Evolutionary conservation across 2,329 filamentous ascomycete genomes (phyloP), one percentile per base, ranked within the genome.

Genomic region (Canariomyces notabilis): DNA sequence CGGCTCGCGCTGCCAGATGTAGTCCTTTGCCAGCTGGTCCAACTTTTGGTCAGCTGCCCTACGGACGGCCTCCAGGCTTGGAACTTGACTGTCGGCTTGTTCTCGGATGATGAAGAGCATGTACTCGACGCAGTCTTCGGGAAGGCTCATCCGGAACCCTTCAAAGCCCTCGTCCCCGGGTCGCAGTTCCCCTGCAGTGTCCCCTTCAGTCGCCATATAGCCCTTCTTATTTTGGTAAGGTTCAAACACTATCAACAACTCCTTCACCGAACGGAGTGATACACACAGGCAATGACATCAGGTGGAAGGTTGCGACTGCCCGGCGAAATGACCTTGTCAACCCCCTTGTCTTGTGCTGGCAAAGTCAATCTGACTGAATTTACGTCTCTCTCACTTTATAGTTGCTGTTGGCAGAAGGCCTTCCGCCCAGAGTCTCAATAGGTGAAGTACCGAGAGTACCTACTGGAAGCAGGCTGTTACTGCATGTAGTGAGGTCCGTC

Each of bases 1-100:
- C 0, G 74, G 69, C 43, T 95, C 89, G 11, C 89, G 80, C 64
- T 98, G 93, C 93, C 93, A 98, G 52, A 98, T 95, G 59, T 96
- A 95, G 51, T 87, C 83, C 55, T 80, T 83, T n/a, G 91, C 74
- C 6, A 89, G 68, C 2, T 75, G 71, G 35, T 79, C 80, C 4
- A 67, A 64, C n/a, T 93, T 66, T 21, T 80, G 73, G 2, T 76
- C 67, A 1, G 86, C 82, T 1, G 80, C 76, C 63, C 82, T 87
- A 43, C 89, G 81, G 8, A 95, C 74, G 16, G 76, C 69, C 46
- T 87, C 83, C n/a, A 96, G 74, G 16, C 76, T 75, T 19, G 79
- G 67, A 9, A 87, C 72, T 2, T 4, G 20, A 53, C 79, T 77
- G 45, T 76, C 73, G 15, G 76, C 49, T 21, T 71, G 71, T 14